phyloP scores from a whole-genome alignment of 2,329 filamentous ascomycete genomes.

The Lachnellula cervina region DNA sequence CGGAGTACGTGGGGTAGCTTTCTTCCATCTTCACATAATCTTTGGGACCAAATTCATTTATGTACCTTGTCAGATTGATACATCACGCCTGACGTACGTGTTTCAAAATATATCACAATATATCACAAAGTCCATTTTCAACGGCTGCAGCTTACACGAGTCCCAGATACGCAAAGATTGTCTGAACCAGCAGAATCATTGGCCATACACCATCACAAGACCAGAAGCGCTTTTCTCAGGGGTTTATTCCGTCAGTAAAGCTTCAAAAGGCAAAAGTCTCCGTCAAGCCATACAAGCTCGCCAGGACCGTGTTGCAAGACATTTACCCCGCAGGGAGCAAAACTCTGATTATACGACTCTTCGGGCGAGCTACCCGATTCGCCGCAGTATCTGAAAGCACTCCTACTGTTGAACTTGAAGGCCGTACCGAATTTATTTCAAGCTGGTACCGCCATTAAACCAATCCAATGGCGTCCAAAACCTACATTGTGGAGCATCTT shows the following conservation, averaged over 20 bases:
- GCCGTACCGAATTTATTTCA: not conserved
- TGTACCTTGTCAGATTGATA: not conserved
- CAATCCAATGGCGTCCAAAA: constrained; percentile 50
- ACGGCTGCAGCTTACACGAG: not conserved
- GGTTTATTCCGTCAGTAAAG: not conserved
- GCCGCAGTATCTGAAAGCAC: constrained; percentile 1
- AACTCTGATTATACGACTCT: constrained; percentile 1
- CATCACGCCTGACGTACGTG: not conserved
- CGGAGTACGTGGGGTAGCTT: no score
- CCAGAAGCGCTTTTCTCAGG: not conserved
- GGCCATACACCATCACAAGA: constrained; percentile 12
- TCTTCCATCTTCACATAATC: no score
- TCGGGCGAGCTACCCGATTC: constrained; percentile 18
- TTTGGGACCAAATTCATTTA: not conserved
- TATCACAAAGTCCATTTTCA: not conserved
- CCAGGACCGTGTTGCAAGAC: not conserved
- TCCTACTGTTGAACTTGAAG: not conserved
- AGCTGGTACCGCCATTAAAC: not conserved
- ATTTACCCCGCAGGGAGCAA: constrained; percentile 23
- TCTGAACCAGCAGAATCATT: constrained; percentile 5
- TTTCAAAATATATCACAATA: not conserved
- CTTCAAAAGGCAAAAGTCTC: constrained; percentile 1
- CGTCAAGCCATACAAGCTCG: not conserved
- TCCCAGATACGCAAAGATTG: constrained; percentile 1
- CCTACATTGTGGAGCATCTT: constrained; percentile 93